Conservation (phyloP, 306 rosid species). For the Sechiopsis laciniata region DNA sequence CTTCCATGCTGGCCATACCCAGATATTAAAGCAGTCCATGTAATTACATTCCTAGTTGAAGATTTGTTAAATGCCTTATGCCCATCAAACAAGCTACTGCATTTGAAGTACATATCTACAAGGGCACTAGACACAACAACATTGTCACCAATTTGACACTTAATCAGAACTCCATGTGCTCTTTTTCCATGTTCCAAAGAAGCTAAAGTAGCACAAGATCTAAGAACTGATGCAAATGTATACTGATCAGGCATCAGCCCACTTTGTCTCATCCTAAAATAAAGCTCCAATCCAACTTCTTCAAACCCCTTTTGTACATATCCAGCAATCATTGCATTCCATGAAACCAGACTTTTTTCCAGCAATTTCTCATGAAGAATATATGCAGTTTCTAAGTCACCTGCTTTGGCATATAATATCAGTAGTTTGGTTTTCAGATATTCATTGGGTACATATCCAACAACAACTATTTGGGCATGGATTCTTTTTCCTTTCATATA, state of each 20-base stretch:
- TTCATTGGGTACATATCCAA: conserved; percentile 48
- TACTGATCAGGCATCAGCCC: conserved; percentile 66
- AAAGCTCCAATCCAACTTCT: conserved; percentile 49
- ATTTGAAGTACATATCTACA: conserved; percentile 71
- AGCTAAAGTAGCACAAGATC: conserved; percentile 67
- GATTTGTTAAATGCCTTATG: conserved; percentile 45
- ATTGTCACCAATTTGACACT: conserved; percentile 52
- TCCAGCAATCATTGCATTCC: conserved; percentile 65
- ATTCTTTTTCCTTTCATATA: conserved; percentile 49
- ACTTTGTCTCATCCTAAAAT: conserved; percentile 52
- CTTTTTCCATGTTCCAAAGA: conserved; percentile 61
- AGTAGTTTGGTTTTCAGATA: conserved; percentile 55
- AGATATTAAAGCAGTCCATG: conserved; percentile 66
- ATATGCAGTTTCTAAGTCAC: conserved; percentile 47
- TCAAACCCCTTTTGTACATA: conserved; percentile 51
- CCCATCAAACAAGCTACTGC: conserved; percentile 57
- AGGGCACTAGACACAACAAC: conserved; percentile 58
- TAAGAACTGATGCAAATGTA: conserved; percentile 67
- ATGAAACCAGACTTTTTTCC: conserved; percentile 46
- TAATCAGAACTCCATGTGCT: conserved; percentile 52
- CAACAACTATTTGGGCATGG: conserved; percentile 51
- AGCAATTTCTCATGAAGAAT: conserved; percentile 40
- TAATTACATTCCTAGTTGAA: conserved; percentile 49
- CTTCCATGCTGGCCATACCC: conserved; percentile 75
- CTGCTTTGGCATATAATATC: conserved; percentile 57